Base-by-base conservation (phyloP, 352 stramenopile species). In the Achlya hypogyna region DNA sequence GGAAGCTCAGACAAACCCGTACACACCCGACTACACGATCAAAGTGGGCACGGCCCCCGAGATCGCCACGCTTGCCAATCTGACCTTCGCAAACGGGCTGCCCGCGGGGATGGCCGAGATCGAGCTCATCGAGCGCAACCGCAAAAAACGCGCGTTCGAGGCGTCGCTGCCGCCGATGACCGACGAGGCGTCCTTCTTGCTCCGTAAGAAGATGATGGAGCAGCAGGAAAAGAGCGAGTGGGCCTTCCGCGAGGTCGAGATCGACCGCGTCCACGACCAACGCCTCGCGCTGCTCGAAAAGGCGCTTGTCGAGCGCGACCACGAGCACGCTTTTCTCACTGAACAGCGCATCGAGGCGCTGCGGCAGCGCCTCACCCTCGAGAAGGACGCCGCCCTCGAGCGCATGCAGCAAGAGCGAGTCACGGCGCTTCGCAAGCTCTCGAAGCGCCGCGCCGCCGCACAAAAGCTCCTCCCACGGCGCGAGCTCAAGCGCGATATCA, bases 161-260 rank as follows among this genome's bases (percentile, higher is more conserved):
- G 79, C 78, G 16, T 87, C 86, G 27, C 68, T 98, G 40, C 93
- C 92, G 20, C 93, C 93, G 4, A 97, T 97, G 79, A 98, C 93
- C 16, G 93, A 98, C 71, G 93, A 98, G 63, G 93, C 89, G 6
- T 95, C 77, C 40, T 95, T 98, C 52, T 32, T 82, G 25, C 63
- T 98, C 27, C 85, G 93, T 14, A 98, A 98, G 65, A 69, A 62
- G 25, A 91, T 98, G 74, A 90, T 98, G 72, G 90, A 98, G 74
- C 74, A 86, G 53, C 92, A 98, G 70, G 93, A 98, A 70, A 86
- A 87, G 27, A 75, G 76, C 31, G 91, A 97, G 63, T 97, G 88
- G 80, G 78, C 83, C 31, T 87, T 89, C 53, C 81, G 88, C 10
- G 89, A 97, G 72, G 73, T 74, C n/a, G 89, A 97, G 65, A 93